phyloP scores from a whole-genome alignment of 2,329 filamentous ascomycete species.

The Colletotrichum viniferum region DNA sequence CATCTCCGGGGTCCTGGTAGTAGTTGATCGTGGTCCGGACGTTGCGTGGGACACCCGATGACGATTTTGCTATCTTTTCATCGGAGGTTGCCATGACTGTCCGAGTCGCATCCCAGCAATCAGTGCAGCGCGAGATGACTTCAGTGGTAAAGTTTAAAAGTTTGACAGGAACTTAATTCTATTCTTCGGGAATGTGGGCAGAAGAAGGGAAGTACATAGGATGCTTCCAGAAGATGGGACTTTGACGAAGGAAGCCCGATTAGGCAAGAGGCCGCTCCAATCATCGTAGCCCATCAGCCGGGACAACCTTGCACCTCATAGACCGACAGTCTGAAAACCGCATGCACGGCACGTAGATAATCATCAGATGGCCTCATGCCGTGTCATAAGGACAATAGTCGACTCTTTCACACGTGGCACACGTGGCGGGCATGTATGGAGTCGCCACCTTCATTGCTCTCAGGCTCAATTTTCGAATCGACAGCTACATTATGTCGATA shows the following conservation, averaged over 20 bases:
- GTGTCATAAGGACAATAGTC: neutral
- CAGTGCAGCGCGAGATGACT: neutral
- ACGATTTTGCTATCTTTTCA: neutral
- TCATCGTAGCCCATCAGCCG: neutral
- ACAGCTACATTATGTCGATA: neutral
- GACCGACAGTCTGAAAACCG: neutral
- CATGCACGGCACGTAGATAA: neutral
- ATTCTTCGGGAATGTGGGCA: neutral
- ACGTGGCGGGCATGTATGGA: neutral
- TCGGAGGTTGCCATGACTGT: neutral
- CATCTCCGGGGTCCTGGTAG: constrained; percentile 7
- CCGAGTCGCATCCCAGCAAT: neutral
- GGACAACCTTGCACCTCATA: neutral
- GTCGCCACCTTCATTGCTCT: neutral
- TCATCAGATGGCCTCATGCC: neutral
- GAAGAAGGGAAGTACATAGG: neutral
- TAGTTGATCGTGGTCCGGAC: constrained; percentile 35
- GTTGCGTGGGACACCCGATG: constrained; percentile 27
- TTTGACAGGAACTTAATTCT: neutral
- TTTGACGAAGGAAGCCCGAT: neutral
- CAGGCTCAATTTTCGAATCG: neutral
- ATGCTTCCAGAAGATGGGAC: neutral
- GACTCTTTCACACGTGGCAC: neutral
- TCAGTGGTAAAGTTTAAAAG: neutral
- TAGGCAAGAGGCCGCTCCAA: neutral